These are phyloP conservation scores for Populus euphratica DNA, from an alignment of 345 rosid genomes.

Conservation along the genomic window DNA sequence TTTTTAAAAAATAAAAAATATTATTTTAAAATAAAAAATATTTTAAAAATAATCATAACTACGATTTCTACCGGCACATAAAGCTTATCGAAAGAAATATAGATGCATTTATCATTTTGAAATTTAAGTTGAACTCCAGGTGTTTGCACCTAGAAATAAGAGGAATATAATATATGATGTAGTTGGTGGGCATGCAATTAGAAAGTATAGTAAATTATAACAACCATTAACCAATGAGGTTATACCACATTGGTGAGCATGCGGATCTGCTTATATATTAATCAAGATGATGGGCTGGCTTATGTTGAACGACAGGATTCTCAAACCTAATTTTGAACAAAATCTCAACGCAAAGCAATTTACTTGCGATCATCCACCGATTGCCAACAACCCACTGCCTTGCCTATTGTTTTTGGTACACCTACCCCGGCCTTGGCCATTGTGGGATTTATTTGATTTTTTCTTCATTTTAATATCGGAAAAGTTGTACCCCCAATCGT, in stretches of 20 bases:
- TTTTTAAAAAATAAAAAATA: no score
- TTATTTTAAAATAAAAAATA: no score
- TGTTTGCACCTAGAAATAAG: neutral
- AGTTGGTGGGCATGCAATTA: neutral
- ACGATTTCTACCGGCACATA: no score
- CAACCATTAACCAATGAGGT: no score
- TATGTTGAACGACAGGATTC: neutral
- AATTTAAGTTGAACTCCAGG: neutral
- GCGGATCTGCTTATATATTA: neutral
- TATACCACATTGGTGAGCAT: neutral
- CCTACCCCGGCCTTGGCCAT: neutral
- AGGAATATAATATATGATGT: neutral
- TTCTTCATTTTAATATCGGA: no score
- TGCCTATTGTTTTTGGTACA: no score
- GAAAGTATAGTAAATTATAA: neutral
- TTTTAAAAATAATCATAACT: no score
- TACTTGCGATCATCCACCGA: conserved; percentile 5
- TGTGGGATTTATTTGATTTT: no score
- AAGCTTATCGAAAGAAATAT: neutral
- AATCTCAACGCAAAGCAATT: conserved; percentile 17
- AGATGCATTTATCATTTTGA: neutral
- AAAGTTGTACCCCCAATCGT: no score
- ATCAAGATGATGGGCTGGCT: neutral
- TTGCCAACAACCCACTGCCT: conserved; percentile 22
- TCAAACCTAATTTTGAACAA: conserved; percentile 6